phyloP scores from a whole-genome alignment of 1,139 yeast genomes.

The Lodderomyces elongisporus region DNA sequence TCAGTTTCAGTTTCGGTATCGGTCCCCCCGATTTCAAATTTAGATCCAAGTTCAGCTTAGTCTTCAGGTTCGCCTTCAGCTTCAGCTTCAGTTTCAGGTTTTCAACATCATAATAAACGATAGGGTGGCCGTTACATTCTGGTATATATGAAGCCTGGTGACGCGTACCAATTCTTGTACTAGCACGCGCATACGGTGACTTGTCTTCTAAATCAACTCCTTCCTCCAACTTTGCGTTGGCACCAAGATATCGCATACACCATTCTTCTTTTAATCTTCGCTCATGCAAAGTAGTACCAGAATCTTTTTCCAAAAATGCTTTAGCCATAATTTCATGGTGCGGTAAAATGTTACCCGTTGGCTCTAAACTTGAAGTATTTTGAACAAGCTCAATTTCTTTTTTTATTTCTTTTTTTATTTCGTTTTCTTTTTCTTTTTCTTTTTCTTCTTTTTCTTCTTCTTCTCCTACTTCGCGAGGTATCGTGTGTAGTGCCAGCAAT shows the following conservation, averaged over 20 bases:
- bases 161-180: constrained; percentile 69
- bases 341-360: constrained; percentile 30
- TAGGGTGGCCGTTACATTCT: constrained; percentile 58
- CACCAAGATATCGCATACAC: constrained; percentile 78
- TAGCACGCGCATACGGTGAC: constrained; percentile 74
- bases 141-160: constrained; percentile 67
- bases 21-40: constrained; percentile 24
- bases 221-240: constrained; percentile 72
- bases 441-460: constrained; percentile 7
- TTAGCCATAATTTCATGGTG: constrained; percentile 58
- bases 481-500: constrained; percentile 7
- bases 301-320: constrained; percentile 46
- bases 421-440: constrained; percentile 11
- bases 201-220: constrained; percentile 75
- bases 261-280: constrained; percentile 61
- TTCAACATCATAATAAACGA: constrained; percentile 59
- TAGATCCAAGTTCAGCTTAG: constrained; percentile 16
- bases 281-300: constrained; percentile 34
- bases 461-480: constrained; percentile 9
- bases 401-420: too few relatives aligned
- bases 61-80: constrained; percentile 1
- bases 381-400: constrained; percentile 3
- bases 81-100: constrained; percentile 12
- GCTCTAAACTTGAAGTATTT: constrained; percentile 2
- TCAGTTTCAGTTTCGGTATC: too few relatives aligned